phyloP scores from a whole-genome alignment of 2,329 filamentous ascomycete genomes.

The Gnomoniopsis sp. region DNA sequence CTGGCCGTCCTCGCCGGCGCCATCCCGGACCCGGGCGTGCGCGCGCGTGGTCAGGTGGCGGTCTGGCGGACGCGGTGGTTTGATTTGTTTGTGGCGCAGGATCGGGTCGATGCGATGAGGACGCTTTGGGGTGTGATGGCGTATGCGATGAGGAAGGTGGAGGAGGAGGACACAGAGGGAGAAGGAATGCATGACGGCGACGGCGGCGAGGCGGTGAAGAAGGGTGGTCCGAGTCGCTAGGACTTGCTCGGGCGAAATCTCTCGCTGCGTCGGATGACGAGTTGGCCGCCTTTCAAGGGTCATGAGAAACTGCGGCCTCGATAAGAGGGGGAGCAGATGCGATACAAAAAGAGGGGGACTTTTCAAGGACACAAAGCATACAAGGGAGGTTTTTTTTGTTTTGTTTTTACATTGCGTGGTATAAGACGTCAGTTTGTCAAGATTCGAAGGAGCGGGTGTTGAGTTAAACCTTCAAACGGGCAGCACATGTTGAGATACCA shows the following conservation, averaged over 20 bases:
- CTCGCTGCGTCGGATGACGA: not conserved
- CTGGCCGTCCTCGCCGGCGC: constrained; percentile 51
- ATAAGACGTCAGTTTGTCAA: not conserved
- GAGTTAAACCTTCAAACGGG: not conserved
- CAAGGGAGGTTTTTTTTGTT: not conserved
- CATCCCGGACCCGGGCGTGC: constrained; percentile 22
- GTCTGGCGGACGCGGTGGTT: constrained; percentile 60
- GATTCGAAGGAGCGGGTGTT: not conserved
- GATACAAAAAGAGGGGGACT: not conserved
- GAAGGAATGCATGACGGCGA: constrained; percentile 23
- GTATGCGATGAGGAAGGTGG: constrained; percentile 53
- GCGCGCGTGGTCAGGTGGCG: constrained; percentile 50
- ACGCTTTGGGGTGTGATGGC: constrained; percentile 58
- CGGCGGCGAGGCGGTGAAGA: constrained; percentile 28
- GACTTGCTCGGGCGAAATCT: not conserved
- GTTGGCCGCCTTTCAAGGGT: constrained; percentile 1
- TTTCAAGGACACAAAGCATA: not conserved
- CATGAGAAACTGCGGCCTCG: not conserved
- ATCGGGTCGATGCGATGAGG: constrained; percentile 55
- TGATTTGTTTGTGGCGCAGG: constrained; percentile 53
- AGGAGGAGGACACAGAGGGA: constrained; percentile 23
- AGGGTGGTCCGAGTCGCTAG: constrained; percentile 15
- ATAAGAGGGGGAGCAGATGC: not conserved
- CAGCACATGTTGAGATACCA: not conserved
- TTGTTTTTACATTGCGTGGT: not conserved